These are phyloP conservation scores for Dillenia suffruticosa DNA, from an alignment of 164 flowering plant genomes.

Conservation along the genomic window DNA sequence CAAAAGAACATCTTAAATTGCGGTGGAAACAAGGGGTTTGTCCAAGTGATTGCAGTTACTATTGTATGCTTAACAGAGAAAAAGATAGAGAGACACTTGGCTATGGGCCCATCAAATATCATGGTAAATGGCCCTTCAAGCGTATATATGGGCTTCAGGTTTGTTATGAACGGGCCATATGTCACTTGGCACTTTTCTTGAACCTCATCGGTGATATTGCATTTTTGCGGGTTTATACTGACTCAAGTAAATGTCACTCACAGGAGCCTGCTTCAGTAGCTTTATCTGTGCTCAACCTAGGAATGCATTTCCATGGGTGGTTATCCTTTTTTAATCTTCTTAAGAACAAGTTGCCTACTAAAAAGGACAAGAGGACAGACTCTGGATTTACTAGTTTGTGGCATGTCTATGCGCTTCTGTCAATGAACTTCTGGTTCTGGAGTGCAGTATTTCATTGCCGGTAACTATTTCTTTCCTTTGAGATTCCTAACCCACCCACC, in stretches of 20 bases:
- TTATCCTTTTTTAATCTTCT: conserved; percentile 74
- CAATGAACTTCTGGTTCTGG: conserved; percentile 96
- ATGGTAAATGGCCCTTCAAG: conserved; percentile 89
- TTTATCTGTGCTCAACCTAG: conserved; percentile 74
- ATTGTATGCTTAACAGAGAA: conserved; percentile 81
- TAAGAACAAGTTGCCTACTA: conserved; percentile 73
- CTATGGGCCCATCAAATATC: conserved; percentile 66
- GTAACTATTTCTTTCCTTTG: conserved; percentile 28
- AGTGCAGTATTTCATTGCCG: conserved; percentile 82
- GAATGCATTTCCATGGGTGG: conserved; percentile 91
- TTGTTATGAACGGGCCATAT: conserved; percentile 7
- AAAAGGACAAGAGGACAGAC: conserved; percentile 50
- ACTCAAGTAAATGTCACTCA: background rate
- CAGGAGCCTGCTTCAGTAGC: conserved; percentile 93
- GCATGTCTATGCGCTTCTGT: conserved; percentile 70
- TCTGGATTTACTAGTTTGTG: conserved; percentile 78
- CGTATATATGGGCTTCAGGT: conserved; percentile 88
- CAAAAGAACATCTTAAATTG: conserved; percentile 78
- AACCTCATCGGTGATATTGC: background rate
- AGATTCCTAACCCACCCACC: too few species aligned
- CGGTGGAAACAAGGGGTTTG: conserved; percentile 93
- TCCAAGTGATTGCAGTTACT: conserved; percentile 71
- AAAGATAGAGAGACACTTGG: conserved; percentile 57
- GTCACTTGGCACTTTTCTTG: background rate
- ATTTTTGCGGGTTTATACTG: background rate